Percentiles rank a stretch among this genome's conserved stretches.
These are phyloP conservation scores for Cylindrotheca fusiformis DNA, from an alignment of 108 stramenopile genomes.

Conservation along the genomic window DNA sequence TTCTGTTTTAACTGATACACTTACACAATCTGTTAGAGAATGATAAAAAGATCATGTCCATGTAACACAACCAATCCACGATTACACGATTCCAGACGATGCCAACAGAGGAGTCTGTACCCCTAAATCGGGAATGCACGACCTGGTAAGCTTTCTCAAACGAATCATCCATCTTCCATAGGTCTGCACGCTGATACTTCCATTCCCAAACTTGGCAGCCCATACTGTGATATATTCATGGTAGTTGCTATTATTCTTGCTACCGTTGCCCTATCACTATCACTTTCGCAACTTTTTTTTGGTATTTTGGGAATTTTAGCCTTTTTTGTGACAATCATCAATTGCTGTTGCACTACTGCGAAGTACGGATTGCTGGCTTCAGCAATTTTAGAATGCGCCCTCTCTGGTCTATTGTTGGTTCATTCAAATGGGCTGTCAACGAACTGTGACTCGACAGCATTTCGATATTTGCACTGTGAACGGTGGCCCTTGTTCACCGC, in stretches of 20 bases:
- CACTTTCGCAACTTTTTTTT: background rate
- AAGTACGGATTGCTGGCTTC: background rate
- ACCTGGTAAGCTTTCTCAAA: too few species aligned
- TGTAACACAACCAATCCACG: too few species aligned
- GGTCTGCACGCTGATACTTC: too few species aligned
- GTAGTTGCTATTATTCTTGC: background rate
- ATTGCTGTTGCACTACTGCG: background rate
- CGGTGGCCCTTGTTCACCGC: background rate
- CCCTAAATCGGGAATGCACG: too few species aligned
- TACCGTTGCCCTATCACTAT: background rate
- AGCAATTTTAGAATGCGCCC: background rate
- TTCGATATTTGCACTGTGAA: background rate
- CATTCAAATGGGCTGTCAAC: background rate
- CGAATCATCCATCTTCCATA: too few species aligned
- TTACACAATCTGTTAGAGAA: too few species aligned
- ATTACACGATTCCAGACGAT: too few species aligned
- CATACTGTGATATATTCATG: background rate
- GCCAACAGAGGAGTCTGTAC: too few species aligned
- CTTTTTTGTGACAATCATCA: background rate
- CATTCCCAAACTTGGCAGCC: too few species aligned
- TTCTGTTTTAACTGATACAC: too few species aligned
- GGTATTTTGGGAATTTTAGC: background rate
- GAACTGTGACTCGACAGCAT: background rate
- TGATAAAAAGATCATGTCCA: too few species aligned
- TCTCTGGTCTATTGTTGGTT: background rate